Percentiles rank a stretch among this genome's conserved stretches.
Evolutionary conservation across 176 grass and related monocot genomes (phyloP).

Genomic region (Sorghum bicolor): Sorghum_bicolor_NCBIv3 NC_012875.2:43431001-43431500

Average conservation of each 20-base stretch:
- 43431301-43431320: not conserved
- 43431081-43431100: constrained; percentile 35
- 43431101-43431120: constrained; percentile 24
- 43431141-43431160: constrained; percentile 36
- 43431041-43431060: constrained; percentile 50
- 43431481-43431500: not conserved
- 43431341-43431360: constrained; percentile 6
- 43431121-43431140: constrained; percentile 26
- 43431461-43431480: not conserved
- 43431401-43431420: not conserved
- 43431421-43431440: not conserved
- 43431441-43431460: not conserved
- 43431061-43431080: constrained; percentile 47
- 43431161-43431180: constrained; percentile 21
- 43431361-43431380: not conserved
- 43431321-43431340: constrained; percentile 34
- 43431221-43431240: constrained; percentile 46
- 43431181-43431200: constrained; percentile 22
- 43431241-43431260: constrained; percentile 19
- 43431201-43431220: constrained; percentile 27
- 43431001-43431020: constrained; percentile 86
- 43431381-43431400: constrained; percentile 17
- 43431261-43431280: constrained; percentile 26
- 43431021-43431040: constrained; percentile 56
- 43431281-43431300: constrained; percentile 30